Evolutionary conservation across 179 eudicot genomes (phyloP), one percentile per base, ranked within the genome.

Genomic region (Silene coronaria): DNA sequence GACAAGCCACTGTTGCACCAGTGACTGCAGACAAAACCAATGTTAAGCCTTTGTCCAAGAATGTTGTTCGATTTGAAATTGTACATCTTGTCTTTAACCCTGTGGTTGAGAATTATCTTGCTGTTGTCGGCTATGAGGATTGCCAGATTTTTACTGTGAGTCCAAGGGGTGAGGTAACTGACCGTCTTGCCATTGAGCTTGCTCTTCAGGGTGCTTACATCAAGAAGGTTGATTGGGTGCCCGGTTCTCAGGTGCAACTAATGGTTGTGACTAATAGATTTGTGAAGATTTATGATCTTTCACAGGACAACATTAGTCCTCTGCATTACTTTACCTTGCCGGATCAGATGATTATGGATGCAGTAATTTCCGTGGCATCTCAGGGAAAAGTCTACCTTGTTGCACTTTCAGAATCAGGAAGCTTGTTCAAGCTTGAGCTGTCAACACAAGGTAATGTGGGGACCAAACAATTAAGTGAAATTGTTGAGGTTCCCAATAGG

Each of bases 121-220:
- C 91, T 81, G 99, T 96, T 58, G 99, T 92, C 38, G 99, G 99
- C 63, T 89, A 91, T 81, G 99, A 96, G 86, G 99, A 96, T 80
- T 96, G 98, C 86, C 99, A 93, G 80, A 92, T 96, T 59, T 97
- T 96, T 81, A 93, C 99, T 60, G 88, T 96, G 59, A 96, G 86
- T 79, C 93, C 94, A 80, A 95, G 99, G 53, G 99, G 99, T 64
- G 99, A 96, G 85, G 99, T 93, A 76, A 87, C 91, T 48, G 99
- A 96, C 86, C 96, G 99, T 76, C 85, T 96, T 75, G 89, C 98
- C 57, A 88, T 96, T 80, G 99, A 96, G 83, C 96, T 96, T 75
- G 99, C 99, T 79, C 81, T 96, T 79, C 99, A 96, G 87, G 99
- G 98, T 80, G 96, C 99, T 72, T 93, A 93, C 85, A 93, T 96